Evolutionary conservation across 441 rosid genomes (phyloP).

Genomic region (Pelargonium myrrhifolium): DNA sequence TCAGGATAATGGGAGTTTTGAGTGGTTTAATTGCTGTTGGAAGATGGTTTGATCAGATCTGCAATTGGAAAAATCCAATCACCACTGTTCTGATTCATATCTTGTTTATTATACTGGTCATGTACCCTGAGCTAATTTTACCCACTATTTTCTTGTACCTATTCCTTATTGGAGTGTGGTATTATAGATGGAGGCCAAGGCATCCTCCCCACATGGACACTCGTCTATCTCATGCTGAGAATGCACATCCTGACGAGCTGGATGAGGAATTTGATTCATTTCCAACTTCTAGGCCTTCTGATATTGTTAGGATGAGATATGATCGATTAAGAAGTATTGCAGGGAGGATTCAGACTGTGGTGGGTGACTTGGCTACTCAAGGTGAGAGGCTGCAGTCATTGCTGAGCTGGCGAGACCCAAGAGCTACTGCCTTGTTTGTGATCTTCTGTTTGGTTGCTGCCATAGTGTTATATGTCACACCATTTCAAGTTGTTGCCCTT

Average conservation of each 20-base stretch:
- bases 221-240: constrained; percentile 64
- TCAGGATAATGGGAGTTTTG: constrained; percentile 63
- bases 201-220: constrained; percentile 85
- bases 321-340: constrained; percentile 72
- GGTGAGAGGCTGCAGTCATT: constrained; percentile 65
- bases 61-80: constrained; percentile 74
- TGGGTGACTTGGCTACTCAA: constrained; percentile 73
- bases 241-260: constrained; percentile 68
- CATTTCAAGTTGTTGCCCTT: constrained; percentile 48
- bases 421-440: constrained; percentile 69
- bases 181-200: constrained; percentile 61
- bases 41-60: constrained; percentile 64
- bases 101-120: constrained; percentile 53
- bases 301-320: constrained; percentile 61
- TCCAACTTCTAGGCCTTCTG: constrained; percentile 59
- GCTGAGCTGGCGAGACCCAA: constrained; percentile 84
- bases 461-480: constrained; percentile 51
- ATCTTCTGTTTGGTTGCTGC: constrained; percentile 66
- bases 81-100: constrained; percentile 64
- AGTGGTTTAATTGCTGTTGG: constrained; percentile 53
- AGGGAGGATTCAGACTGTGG: constrained; percentile 64
- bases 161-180: constrained; percentile 73
- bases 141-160: constrained; percentile 74
- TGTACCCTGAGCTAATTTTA: constrained; percentile 65
- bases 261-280: constrained; percentile 85